phyloP scores from a whole-genome alignment of 2,329 filamentous ascomycete genomes.

The Hirsutella thompsonii region DNA sequence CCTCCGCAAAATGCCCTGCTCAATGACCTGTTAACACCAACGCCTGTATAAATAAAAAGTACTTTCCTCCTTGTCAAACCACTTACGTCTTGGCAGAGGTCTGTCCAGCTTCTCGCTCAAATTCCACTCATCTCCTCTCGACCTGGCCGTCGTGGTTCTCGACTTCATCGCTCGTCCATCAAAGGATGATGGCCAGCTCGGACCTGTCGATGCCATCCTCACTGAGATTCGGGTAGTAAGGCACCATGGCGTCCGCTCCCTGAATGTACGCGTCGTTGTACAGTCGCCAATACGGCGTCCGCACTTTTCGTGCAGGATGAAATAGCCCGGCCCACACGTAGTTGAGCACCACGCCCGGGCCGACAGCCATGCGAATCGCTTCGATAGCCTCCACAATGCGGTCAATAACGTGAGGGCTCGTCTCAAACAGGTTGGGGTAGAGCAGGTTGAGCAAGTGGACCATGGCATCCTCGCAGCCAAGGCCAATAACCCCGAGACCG shows the following conservation, averaged over 20 bases:
- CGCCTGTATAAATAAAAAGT: no score
- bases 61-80: neutral
- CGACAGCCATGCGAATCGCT: slow-evolving; percentile 85
- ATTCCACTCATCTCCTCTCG: neutral
- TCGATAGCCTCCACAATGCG: slow-evolving; percentile 96
- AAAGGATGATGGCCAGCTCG: slow-evolving; percentile 76
- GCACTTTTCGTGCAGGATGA: slow-evolving; percentile 90
- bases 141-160: neutral
- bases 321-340: slow-evolving; percentile 97
- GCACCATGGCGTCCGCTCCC: slow-evolving; percentile 85
- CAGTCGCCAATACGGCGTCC: slow-evolving; percentile 87
- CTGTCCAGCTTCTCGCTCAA: neutral
- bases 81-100: no score
- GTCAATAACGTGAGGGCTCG: slow-evolving; percentile 95
- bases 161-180: slow-evolving; percentile 14
- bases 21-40: no score
- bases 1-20: no score
- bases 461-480: slow-evolving; percentile 98
- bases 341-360: slow-evolving; percentile 87
- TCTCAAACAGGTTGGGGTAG: slow-evolving; percentile 96
- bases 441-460: slow-evolving; percentile 91
- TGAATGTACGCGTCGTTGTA: slow-evolving; percentile 98
- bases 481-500: slow-evolving; percentile 88
- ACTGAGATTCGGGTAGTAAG: slow-evolving; percentile 81
- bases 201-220: slow-evolving; percentile 68